These are phyloP conservation scores for Hemisphaericaspora nanyangensis DNA, from an alignment of 805 yeast genomes.

Conservation along the genomic window DNA sequence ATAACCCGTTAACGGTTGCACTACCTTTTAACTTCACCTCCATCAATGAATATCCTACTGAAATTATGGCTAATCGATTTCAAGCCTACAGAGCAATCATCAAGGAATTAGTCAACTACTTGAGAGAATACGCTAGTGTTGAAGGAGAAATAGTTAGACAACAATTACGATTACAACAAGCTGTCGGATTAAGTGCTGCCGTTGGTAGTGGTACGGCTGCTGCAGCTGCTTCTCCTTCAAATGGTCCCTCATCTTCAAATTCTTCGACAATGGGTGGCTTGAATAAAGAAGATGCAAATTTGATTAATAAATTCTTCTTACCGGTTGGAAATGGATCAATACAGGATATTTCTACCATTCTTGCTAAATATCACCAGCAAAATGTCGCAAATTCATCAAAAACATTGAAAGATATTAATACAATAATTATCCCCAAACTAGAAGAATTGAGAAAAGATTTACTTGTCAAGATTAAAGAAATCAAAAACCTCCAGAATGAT, in stretches of 20 bases:
- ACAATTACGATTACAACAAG: constrained; percentile 74
- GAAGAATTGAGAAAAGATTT: constrained; percentile 67
- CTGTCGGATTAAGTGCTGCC: constrained; percentile 26
- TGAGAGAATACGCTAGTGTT: constrained; percentile 75
- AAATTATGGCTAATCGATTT: constrained; percentile 77
- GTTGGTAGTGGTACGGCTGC: not conserved
- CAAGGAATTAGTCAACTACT: constrained; percentile 67
- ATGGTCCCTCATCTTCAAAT: not conserved
- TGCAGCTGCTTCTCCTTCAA: not conserved
- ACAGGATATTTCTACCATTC: constrained; percentile 72
- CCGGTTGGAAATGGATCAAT: constrained; percentile 72
- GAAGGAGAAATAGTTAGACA: constrained; percentile 88
- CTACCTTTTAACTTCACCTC: constrained; percentile 34
- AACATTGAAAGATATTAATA: constrained; percentile 48
- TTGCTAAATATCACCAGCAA: constrained; percentile 48
- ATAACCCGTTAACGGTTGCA: constrained; percentile 37
- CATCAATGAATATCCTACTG: constrained; percentile 65
- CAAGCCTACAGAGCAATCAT: constrained; percentile 82
- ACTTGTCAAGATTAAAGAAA: constrained; percentile 80
- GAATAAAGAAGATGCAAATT: constrained; percentile 24
- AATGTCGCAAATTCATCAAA: constrained; percentile 33
- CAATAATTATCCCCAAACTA: constrained; percentile 48
- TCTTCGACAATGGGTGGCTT: constrained; percentile 2
- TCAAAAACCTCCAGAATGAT: constrained; percentile 75
- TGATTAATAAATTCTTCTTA: constrained; percentile 53